A percentile compares a stretch with the other conserved stretches of the same genome.
Evolutionary conservation across 1,284 basidiomycete genomes (phyloP).

Genomic region (Xanthoconium separans): DNA sequence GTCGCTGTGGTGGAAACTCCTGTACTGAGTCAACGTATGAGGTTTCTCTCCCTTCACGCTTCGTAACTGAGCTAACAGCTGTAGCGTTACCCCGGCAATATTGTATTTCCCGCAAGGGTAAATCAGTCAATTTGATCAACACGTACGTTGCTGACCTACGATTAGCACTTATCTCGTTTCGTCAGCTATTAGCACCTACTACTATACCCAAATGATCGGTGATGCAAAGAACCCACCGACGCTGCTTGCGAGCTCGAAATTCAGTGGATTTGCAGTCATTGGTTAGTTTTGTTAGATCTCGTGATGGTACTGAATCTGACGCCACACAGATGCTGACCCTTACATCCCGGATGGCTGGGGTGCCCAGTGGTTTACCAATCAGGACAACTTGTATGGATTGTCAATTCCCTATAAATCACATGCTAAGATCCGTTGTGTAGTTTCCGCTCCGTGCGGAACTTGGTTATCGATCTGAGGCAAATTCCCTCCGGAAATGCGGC

Average conservation of each 20-base stretch:
- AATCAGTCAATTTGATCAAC: neutral
- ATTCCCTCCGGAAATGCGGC: conserved; percentile 51
- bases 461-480: conserved; percentile 46
- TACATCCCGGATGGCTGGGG: conserved; percentile 39
- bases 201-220: conserved; percentile 51
- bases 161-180: conserved; percentile 47
- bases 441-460: conserved; percentile 48
- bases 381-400: conserved; percentile 47
- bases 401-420: neutral
- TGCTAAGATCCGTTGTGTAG: conserved; percentile 13
- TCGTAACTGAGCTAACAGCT: neutral
- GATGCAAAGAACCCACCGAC: conserved; percentile 50
- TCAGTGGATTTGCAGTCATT: conserved; percentile 52
- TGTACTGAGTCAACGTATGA: conserved; percentile 25
- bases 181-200: conserved; percentile 46
- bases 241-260: conserved; percentile 43
- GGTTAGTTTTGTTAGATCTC: conserved; percentile 32
- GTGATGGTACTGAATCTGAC: conserved; percentile 5
- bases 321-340: conserved; percentile 42
- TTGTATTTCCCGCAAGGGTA: conserved; percentile 31
- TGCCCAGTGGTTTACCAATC: conserved; percentile 46
- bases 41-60: too few relatives aligned
- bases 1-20: conserved; percentile 17
- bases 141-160: neutral
- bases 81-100: conserved; percentile 30